phyloP scores from a whole-genome alignment of 2,329 filamentous ascomycete species.

The Aspergillus sp. region DNA sequence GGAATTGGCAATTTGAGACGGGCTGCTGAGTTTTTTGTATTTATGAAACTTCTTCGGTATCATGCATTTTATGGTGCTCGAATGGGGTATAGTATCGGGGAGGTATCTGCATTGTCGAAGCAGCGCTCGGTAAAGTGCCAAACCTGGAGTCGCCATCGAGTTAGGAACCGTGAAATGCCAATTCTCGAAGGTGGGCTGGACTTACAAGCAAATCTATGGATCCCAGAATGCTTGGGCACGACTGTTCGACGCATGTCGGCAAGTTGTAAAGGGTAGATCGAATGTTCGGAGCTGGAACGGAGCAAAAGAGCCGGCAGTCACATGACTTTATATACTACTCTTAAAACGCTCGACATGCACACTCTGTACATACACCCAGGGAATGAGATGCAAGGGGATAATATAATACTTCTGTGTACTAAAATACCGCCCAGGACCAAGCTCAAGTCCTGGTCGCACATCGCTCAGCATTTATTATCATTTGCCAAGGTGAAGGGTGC shows the following conservation, averaged over 20 bases:
- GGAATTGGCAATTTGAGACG: slow-evolving; percentile 28
- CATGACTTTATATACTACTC: not conserved
- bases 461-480: too few relatives aligned
- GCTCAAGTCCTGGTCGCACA: too few relatives aligned
- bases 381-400: too few relatives aligned
- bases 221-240: slow-evolving; percentile 25
- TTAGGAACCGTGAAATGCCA: slow-evolving; percentile 1
- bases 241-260: slow-evolving; percentile 30
- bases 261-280: not conserved
- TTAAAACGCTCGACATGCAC: too few relatives aligned
- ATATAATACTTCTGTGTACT: too few relatives aligned
- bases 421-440: too few relatives aligned
- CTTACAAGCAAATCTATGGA: slow-evolving; percentile 39
- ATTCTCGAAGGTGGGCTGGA: not conserved
- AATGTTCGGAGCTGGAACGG: not conserved
- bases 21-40: slow-evolving; percentile 31
- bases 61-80: slow-evolving; percentile 16
- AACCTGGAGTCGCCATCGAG: slow-evolving; percentile 18
- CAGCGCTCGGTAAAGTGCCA: slow-evolving; percentile 38
- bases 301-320: not conserved
- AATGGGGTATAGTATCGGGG: slow-evolving; percentile 13
- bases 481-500: not conserved
- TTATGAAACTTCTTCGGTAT: slow-evolving; percentile 30
- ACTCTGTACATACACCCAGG: too few relatives aligned
- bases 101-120: slow-evolving; percentile 32